Evolutionary conservation across 2,329 filamentous ascomycete species (phyloP).

Genomic region (Talaromyces sp.): DNA sequence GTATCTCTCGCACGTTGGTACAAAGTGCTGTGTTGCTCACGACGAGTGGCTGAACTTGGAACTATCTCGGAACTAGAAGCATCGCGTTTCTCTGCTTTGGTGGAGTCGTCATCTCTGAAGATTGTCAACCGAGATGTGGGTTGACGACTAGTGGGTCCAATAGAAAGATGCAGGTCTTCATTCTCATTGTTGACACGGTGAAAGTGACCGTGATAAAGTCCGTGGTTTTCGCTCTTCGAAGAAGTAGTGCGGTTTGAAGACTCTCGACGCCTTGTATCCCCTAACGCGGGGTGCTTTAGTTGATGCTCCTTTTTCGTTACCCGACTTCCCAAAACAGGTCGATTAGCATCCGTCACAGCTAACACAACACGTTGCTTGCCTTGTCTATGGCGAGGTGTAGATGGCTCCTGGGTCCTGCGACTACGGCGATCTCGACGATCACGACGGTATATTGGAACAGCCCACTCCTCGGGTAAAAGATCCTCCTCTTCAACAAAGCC

Average conservation of each 20-base stretch:
- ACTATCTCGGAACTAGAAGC: not conserved
- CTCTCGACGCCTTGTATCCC: not conserved
- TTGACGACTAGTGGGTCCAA: slow-evolving; percentile 29
- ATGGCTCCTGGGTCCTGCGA: not conserved
- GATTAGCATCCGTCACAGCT: slow-evolving; percentile 12
- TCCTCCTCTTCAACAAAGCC: slow-evolving; percentile 49
- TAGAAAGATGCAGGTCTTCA: slow-evolving; percentile 28
- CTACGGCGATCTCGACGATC: slow-evolving; percentile 10
- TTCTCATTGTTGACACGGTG: slow-evolving; percentile 31
- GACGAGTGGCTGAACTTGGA: not conserved
- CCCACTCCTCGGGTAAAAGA: slow-evolving; percentile 45
- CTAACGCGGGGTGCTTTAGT: not conserved
- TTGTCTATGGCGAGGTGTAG: not conserved
- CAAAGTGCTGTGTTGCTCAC: not conserved
- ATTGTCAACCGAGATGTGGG: slow-evolving; percentile 32
- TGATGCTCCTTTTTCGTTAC: slow-evolving; percentile 10
- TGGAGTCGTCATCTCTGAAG: slow-evolving; percentile 33
- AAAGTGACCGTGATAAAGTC: slow-evolving; percentile 19
- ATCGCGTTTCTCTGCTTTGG: not conserved
- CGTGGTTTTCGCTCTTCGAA: not conserved
- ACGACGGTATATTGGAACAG: slow-evolving; percentile 36
- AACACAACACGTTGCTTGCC: slow-evolving; percentile 9
- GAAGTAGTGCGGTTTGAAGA: not conserved
- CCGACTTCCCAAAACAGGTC: slow-evolving; percentile 10
- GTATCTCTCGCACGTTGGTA: slow-evolving; percentile 6